These are phyloP conservation scores for Asterophora parasitica DNA, from an alignment of 768 basidiomycete genomes.

Conservation along the genomic window DNA sequence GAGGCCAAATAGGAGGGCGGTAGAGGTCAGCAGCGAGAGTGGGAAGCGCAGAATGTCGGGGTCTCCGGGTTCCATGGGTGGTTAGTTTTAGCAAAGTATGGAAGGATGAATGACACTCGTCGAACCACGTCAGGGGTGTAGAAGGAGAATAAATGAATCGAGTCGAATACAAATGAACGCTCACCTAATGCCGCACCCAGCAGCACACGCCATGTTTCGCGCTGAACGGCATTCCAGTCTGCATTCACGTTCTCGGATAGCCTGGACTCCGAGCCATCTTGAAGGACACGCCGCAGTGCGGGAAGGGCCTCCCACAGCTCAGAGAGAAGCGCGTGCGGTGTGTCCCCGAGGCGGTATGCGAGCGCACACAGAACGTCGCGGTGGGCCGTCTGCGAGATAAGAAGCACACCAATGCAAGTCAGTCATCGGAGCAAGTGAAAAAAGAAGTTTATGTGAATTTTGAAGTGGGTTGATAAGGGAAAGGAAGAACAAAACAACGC, in stretches of 20 bases:
- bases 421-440: too few relatives aligned
- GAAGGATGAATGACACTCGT: neutral
- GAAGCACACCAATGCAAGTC: too few relatives aligned
- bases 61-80: slow-evolving; percentile 33
- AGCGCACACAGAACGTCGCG: slow-evolving; percentile 49
- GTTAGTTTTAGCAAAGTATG: neutral
- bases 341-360: slow-evolving; percentile 43
- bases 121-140: neutral
- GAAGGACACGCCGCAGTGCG: slow-evolving; percentile 39
- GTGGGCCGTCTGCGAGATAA: slow-evolving; percentile 42
- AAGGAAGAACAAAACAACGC: too few relatives aligned
- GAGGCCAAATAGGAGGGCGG: slow-evolving; percentile 45
- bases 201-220: slow-evolving; percentile 48
- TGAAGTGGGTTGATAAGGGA: too few relatives aligned
- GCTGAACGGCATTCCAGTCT: slow-evolving; percentile 44
- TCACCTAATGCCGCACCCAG: slow-evolving; percentile 38
- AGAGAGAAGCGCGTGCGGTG: slow-evolving; percentile 51
- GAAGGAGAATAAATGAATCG: neutral
- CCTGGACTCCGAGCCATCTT: neutral
- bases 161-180: slow-evolving; percentile 13
- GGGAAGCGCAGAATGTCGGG: slow-evolving; percentile 50
- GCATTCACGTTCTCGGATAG: neutral
- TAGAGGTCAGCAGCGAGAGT: slow-evolving; percentile 48
- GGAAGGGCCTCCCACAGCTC: slow-evolving; percentile 57
- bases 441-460: too few relatives aligned